Conservation (phyloP, 1,284 basidiomycete species). For the Ceratobasidium sp. region DNA sequence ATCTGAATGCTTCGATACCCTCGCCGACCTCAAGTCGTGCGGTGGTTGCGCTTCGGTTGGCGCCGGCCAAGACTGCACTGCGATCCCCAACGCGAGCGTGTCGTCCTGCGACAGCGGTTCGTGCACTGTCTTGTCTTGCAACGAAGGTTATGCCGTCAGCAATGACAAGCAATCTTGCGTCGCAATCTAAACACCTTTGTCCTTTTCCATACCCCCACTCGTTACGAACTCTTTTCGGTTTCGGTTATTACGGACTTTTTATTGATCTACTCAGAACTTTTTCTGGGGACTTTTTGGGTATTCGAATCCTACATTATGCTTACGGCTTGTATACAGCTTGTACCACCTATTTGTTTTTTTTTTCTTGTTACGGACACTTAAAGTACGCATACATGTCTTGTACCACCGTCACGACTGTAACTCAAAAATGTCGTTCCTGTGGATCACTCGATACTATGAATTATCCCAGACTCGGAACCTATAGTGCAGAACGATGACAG, state of each 20-base stretch:
- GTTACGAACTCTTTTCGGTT: slow-evolving; percentile 13
- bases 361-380: no score
- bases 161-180: not conserved
- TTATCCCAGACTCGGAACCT: no score
- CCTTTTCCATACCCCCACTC: not conserved
- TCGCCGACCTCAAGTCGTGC: slow-evolving; percentile 14
- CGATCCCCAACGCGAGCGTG: slow-evolving; percentile 4
- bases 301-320: no score
- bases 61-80: slow-evolving; percentile 22
- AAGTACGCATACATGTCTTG: no score
- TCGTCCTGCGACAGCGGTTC: slow-evolving; percentile 6
- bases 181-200: not conserved
- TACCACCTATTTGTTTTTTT: no score
- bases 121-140: slow-evolving; percentile 23
- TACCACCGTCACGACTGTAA: no score
- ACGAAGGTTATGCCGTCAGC: slow-evolving; percentile 6
- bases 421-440: no score
- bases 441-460: no score
- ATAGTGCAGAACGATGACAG: no score
- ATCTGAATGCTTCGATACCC: slow-evolving; percentile 15
- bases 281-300: not conserved
- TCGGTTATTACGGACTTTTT: not conserved
- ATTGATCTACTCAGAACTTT: not conserved
- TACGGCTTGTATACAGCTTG: no score
- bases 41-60: slow-evolving; percentile 23